Conservation (phyloP, 805 yeast genomes). For the Candida easanensis region DNA sequence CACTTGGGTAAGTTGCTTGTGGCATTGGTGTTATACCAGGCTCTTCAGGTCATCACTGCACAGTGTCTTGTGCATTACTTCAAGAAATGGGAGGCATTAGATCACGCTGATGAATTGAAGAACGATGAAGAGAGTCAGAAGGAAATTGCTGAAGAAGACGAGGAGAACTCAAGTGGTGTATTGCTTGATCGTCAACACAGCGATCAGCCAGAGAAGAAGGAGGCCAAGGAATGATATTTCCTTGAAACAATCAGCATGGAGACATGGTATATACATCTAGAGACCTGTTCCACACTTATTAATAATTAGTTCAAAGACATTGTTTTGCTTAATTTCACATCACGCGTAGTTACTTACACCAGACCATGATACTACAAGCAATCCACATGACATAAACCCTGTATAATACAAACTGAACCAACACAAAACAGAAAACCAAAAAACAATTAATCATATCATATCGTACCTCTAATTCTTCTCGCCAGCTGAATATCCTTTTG, state of each 20-base stretch:
- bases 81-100: constrained; percentile 56
- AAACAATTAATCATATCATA: constrained; percentile 5
- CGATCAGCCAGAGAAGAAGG: not conserved
- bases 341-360: no score
- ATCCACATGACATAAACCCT: no score
- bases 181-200: not conserved
- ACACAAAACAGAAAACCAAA: not conserved
- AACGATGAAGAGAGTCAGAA: constrained; percentile 22
- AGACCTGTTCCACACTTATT: no score
- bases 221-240: no score
- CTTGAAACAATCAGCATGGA: no score
- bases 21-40: constrained; percentile 82
- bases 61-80: constrained; percentile 64
- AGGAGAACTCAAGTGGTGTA: not conserved
- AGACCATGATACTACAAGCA: no score
- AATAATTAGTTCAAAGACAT: no score
- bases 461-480: constrained; percentile 64
- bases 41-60: constrained; percentile 83
- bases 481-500: constrained; percentile 80
- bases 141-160: constrained; percentile 2
- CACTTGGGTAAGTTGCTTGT: constrained; percentile 71
- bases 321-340: no score
- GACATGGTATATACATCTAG: no score
- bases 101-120: constrained; percentile 17
- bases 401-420: not conserved